These are phyloP conservation scores for Candida tropicalis DNA, from an alignment of 1,139 yeast genomes.

Conservation along the genomic window DNA sequence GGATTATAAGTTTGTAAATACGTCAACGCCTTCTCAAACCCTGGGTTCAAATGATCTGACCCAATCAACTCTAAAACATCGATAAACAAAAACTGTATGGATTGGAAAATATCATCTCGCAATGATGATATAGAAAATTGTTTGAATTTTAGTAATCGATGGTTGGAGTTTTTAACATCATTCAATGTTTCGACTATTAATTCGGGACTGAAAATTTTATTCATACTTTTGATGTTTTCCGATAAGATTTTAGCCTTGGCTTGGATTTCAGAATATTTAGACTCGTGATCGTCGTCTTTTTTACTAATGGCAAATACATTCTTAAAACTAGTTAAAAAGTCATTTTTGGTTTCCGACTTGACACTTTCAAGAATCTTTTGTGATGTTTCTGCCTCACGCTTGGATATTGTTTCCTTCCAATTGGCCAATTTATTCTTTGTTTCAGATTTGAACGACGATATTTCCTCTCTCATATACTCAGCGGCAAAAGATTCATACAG, in stretches of 20 bases:
- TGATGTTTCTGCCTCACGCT: constrained; percentile 44
- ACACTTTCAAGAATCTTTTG: constrained; percentile 44
- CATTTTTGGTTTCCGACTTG: constrained; percentile 44
- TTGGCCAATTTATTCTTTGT: constrained; percentile 29
- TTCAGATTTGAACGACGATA: constrained; percentile 30
- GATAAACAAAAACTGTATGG: constrained; percentile 64
- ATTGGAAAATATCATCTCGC: constrained; percentile 31
- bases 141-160: constrained; percentile 36
- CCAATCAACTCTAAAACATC: constrained; percentile 68
- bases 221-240: constrained; percentile 45
- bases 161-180: constrained; percentile 39
- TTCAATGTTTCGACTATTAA: constrained; percentile 40
- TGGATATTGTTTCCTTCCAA: constrained; percentile 39
- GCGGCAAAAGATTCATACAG: constrained; percentile 48
- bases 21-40: constrained; percentile 78
- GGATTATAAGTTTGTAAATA: constrained; percentile 76
- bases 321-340: constrained; percentile 59
- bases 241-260: constrained; percentile 48
- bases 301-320: constrained; percentile 55
- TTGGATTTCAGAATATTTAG: constrained; percentile 41
- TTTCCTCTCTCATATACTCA: constrained; percentile 54
- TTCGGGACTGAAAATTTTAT: constrained; percentile 44
- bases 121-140: constrained; percentile 37
- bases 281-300: constrained; percentile 17
- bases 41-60: constrained; percentile 70